Conservation (phyloP, 306 rosid species). For the Abrus precatorius region DNA sequence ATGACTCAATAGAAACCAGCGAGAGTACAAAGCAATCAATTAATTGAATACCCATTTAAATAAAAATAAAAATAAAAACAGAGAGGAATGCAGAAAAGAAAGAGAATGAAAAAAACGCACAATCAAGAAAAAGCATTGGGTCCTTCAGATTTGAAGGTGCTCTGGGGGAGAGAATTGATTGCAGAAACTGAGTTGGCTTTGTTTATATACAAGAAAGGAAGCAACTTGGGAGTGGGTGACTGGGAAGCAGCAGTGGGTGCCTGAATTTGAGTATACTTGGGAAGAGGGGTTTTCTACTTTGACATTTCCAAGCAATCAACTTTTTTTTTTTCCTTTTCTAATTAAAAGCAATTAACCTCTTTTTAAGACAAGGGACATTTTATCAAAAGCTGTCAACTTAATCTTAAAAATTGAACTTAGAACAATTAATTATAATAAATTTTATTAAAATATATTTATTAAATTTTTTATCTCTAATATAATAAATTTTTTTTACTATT, state of each 20-base stretch:
- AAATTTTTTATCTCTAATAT: too few species aligned
- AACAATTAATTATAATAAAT: too few species aligned
- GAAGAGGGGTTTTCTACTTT: constrained; percentile 46
- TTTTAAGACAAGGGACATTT: too few species aligned
- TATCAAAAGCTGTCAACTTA: too few species aligned
- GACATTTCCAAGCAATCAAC: not conserved
- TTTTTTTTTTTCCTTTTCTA: too few species aligned
- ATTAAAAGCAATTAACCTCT: too few species aligned
- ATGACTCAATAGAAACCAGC: constrained; percentile 35
- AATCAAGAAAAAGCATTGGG: not conserved
- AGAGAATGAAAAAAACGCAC: constrained; percentile 7
- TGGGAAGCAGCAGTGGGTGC: not conserved
- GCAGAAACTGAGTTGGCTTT: constrained; percentile 23
- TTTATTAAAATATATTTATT: too few species aligned
- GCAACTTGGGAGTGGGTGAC: constrained; percentile 35
- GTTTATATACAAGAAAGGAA: not conserved
- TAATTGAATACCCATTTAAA: constrained; percentile 1
- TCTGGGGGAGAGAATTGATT: not conserved
- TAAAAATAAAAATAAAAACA: not conserved
- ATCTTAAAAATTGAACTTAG: too few species aligned
- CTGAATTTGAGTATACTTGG: constrained; percentile 22
- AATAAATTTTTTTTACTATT: too few species aligned
- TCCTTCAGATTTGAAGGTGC: not conserved
- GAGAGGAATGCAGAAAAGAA: not conserved
- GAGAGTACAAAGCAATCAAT: constrained; percentile 40